Evolutionary conservation across 805 yeast species (phyloP).

Genomic region (Cyberlindnera bimundalis): DNA sequence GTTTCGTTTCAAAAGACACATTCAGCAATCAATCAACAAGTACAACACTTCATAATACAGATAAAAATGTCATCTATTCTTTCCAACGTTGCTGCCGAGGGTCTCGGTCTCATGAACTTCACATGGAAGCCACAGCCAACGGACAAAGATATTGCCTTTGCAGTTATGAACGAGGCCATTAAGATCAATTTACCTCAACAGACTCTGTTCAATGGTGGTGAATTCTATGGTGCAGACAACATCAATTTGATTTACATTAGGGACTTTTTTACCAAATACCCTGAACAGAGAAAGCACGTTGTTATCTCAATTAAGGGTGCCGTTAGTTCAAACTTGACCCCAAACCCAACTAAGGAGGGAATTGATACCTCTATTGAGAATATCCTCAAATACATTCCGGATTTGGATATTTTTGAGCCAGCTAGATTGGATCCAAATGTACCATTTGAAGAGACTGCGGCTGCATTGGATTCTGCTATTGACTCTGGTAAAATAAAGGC

Average conservation of each 20-base stretch:
- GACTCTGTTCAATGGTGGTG: slow-evolving; percentile 69
- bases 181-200: slow-evolving; percentile 36
- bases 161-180: slow-evolving; percentile 50
- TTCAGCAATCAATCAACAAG: neutral
- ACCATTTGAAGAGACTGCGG: slow-evolving; percentile 58
- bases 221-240: slow-evolving; percentile 62
- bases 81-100: slow-evolving; percentile 30
- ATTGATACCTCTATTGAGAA: slow-evolving; percentile 47
- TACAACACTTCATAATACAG: neutral
- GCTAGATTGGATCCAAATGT: slow-evolving; percentile 63
- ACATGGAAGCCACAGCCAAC: slow-evolving; percentile 65
- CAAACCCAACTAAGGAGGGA: slow-evolving; percentile 49
- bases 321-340: slow-evolving; percentile 33
- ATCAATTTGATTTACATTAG: slow-evolving; percentile 55
- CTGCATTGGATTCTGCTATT: slow-evolving; percentile 53
- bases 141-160: slow-evolving; percentile 50
- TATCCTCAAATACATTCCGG: slow-evolving; percentile 37
- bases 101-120: slow-evolving; percentile 80
- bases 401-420: slow-evolving; percentile 59
- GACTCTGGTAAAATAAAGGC: slow-evolving; percentile 66
- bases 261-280: slow-evolving; percentile 54
- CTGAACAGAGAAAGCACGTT: slow-evolving; percentile 53
- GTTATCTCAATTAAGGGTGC: slow-evolving; percentile 71
- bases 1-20: neutral
- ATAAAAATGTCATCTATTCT: slow-evolving; percentile 5